These are phyloP conservation scores for Xylaria curta DNA, from an alignment of 495 filamentous ascomycete species.

Conservation along the genomic window DNA sequence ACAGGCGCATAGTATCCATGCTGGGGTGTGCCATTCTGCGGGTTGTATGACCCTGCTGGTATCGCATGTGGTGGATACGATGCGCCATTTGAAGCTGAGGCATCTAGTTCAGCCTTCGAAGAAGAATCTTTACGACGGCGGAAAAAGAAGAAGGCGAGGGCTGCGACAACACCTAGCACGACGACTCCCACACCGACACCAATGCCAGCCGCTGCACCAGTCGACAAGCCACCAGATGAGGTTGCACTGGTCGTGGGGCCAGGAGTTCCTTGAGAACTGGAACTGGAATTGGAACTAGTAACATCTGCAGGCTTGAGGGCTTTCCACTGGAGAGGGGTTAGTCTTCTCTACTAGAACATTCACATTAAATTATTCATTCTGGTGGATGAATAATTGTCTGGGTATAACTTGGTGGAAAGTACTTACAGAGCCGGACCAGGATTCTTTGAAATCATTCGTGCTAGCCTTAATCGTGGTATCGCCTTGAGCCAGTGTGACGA, in stretches of 20 bases:
- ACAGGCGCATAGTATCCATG: conserved; percentile 36
- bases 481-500: conserved; percentile 28
- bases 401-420: not conserved
- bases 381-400: not conserved
- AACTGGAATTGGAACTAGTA: not conserved
- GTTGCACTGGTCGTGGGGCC: conserved; percentile 23
- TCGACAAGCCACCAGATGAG: conserved; percentile 40
- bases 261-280: conserved; percentile 21
- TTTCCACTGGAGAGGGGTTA: conserved; percentile 39
- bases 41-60: conserved; percentile 12
- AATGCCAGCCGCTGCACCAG: conserved; percentile 52
- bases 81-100: not conserved
- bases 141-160: conserved; percentile 46
- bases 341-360: not conserved
- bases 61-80: not conserved
- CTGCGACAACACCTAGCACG: conserved; percentile 43
- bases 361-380: not conserved
- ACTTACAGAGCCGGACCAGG: conserved; percentile 43
- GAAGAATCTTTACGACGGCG: conserved; percentile 41
- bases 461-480: conserved; percentile 38
- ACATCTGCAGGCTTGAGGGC: conserved; percentile 32
- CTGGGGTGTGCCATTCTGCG: conserved; percentile 20
- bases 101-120: not conserved
- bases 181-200: conserved; percentile 46
- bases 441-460: conserved; percentile 42